phyloP scores from a whole-genome alignment of 2,329 filamentous ascomycete species.

The Colletotrichum sp. region DNA sequence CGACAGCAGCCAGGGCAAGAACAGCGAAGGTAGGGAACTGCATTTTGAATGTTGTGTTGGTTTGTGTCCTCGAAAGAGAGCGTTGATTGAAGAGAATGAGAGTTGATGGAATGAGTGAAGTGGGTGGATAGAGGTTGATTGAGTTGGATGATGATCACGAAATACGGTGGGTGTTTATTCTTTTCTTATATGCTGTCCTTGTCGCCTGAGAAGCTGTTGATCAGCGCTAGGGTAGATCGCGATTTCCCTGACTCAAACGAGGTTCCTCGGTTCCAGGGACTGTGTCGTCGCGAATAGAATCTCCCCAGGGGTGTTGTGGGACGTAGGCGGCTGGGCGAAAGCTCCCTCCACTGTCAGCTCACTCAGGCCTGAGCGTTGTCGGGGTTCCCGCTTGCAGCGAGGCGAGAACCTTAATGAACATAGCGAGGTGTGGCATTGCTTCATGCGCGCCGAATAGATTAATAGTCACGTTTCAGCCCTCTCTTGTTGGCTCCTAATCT shows the following conservation, averaged over 20 bases:
- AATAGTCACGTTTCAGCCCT: neutral
- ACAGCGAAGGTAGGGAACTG: neutral
- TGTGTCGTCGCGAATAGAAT: neutral
- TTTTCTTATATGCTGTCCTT: neutral
- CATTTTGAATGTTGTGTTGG: neutral
- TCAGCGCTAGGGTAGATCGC: neutral
- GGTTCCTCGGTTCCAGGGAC: neutral
- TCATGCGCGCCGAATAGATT: neutral
- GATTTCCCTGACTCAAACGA: neutral
- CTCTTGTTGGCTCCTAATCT: neutral
- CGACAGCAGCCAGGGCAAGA: neutral
- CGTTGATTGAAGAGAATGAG: neutral
- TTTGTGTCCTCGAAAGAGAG: neutral
- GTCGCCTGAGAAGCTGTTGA: neutral
- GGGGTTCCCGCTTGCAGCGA: neutral
- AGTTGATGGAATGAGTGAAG: neutral
- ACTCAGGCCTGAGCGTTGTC: neutral
- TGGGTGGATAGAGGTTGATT: neutral
- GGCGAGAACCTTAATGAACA: neutral
- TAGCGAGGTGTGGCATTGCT: neutral
- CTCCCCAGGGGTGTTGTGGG: neutral
- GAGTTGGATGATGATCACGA: neutral
- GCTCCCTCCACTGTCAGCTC: neutral
- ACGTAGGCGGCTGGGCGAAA: neutral
- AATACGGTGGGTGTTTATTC: neutral